Conservation (phyloP, 768 basidiomycete genomes). For the Neoboletus brunneissimus region DNA sequence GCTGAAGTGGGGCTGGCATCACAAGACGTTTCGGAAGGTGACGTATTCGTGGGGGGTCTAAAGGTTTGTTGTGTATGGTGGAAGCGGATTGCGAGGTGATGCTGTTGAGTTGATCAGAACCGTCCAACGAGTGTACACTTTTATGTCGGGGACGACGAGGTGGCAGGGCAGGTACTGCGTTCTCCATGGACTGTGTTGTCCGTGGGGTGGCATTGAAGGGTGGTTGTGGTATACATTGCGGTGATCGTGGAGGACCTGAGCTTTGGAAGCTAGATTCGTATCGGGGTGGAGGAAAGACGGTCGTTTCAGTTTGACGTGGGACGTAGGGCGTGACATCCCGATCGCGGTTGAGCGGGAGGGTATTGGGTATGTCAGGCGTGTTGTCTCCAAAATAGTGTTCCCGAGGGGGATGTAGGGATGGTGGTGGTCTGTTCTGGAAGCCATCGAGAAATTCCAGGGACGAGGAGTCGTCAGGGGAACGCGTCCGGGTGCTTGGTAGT, state of each 20-base stretch:
- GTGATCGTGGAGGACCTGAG: constrained; percentile 8
- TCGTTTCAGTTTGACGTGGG: constrained; percentile 10
- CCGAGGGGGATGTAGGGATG: constrained; percentile 14
- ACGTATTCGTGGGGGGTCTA: constrained; percentile 21
- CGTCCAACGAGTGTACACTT: constrained; percentile 10
- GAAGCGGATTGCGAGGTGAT: constrained; percentile 4
- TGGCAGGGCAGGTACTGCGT: neutral
- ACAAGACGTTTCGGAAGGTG: constrained; percentile 65
- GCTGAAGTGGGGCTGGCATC: constrained; percentile 70
- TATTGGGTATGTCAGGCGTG: constrained; percentile 7
- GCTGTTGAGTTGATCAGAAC: constrained; percentile 1
- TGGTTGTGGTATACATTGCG: constrained; percentile 6
- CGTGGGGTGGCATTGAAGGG: neutral
- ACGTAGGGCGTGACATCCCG: constrained; percentile 14
- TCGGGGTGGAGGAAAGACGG: constrained; percentile 23
- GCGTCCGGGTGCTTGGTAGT: constrained; percentile 4
- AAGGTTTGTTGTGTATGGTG: constrained; percentile 4
- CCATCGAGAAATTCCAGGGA: neutral
- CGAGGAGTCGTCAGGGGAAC: neutral
- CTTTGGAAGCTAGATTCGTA: constrained; percentile 13
- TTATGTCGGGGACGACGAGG: constrained; percentile 3
- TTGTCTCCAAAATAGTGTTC: constrained; percentile 10
- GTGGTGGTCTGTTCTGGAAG: constrained; percentile 1
- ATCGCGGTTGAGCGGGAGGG: constrained; percentile 6
- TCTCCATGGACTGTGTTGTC: constrained; percentile 4